phyloP scores from a whole-genome alignment of 805 yeast genomes.

The Wickerhamiella sorbophila region DNA sequence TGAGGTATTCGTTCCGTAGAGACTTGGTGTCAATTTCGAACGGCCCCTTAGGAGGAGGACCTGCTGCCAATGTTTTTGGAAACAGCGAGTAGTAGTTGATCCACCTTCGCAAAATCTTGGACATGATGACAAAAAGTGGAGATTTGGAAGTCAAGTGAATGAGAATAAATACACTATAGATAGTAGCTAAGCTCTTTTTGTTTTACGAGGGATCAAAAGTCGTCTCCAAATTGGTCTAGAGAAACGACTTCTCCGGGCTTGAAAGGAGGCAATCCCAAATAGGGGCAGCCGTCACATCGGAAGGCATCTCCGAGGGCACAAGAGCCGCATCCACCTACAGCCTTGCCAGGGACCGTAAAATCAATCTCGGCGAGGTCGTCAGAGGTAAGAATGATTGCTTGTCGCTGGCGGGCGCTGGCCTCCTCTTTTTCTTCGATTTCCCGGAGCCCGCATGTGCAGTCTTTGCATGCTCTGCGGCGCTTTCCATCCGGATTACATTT shows the following conservation, averaged over 20 bases:
- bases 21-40: conserved; percentile 42
- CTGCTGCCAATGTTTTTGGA: conserved; percentile 57
- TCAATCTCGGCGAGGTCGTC: conserved; percentile 82
- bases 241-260: conserved; percentile 90
- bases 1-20: conserved; percentile 62
- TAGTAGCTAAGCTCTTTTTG: not conserved
- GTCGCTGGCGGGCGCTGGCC: conserved; percentile 35
- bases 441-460: conserved; percentile 92
- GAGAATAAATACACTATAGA: too few relatives aligned
- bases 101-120: not conserved
- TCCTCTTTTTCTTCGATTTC: conserved; percentile 52
- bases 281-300: conserved; percentile 97
- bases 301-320: conserved; percentile 97
- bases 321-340: conserved; percentile 88
- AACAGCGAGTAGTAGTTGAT: conserved; percentile 43
- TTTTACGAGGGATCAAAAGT: conserved; percentile 8
- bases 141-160: not conserved
- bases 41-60: conserved; percentile 45
- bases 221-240: conserved; percentile 34
- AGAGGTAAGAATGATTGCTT: conserved; percentile 41
- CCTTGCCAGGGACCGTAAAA: conserved; percentile 90
- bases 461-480: conserved; percentile 91
- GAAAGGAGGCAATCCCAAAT: conserved; percentile 92
- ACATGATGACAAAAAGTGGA: not conserved
- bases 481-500: conserved; percentile 39